phyloP scores from a whole-genome alignment of 805 yeast genomes.

The Maudiozyma bulderi region DNA sequence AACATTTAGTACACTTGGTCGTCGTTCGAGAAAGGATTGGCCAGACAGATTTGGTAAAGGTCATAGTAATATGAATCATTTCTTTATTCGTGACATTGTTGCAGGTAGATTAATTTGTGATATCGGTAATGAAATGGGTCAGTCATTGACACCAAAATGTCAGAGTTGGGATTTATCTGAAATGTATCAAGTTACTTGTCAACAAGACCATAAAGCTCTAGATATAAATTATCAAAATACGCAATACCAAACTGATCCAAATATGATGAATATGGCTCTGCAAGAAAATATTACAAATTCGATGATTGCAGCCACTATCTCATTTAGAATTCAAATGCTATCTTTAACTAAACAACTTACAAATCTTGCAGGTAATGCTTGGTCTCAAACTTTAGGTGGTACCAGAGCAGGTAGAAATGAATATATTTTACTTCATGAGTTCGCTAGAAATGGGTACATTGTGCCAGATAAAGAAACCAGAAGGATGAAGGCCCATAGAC shows the following conservation, averaged over 20 bases:
- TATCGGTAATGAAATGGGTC: slow-evolving; percentile 90
- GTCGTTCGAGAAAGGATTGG: slow-evolving; percentile 68
- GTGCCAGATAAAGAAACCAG: slow-evolving; percentile 75
- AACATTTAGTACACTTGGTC: slow-evolving; percentile 76
- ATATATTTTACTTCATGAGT: slow-evolving; percentile 85
- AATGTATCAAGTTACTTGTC: slow-evolving; percentile 77
- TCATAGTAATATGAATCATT: slow-evolving; percentile 40
- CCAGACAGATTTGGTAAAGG: slow-evolving; percentile 61
- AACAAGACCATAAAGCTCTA: slow-evolving; percentile 46
- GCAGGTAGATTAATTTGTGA: slow-evolving; percentile 88
- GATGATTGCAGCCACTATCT: slow-evolving; percentile 62
- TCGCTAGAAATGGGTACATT: slow-evolving; percentile 64
- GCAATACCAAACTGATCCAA: slow-evolving; percentile 56
- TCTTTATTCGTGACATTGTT: slow-evolving; percentile 56
- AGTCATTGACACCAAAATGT: slow-evolving; percentile 81
- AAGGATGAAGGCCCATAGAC: slow-evolving; percentile 30
- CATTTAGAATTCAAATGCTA: slow-evolving; percentile 73
- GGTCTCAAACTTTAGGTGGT: slow-evolving; percentile 92
- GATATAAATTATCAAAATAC: slow-evolving; percentile 69
- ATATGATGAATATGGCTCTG: slow-evolving; percentile 57
- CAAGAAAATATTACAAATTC: slow-evolving; percentile 61
- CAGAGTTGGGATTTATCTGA: slow-evolving; percentile 91
- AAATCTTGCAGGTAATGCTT: slow-evolving; percentile 90
- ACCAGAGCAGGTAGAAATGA: slow-evolving; percentile 95
- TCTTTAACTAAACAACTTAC: slow-evolving; percentile 88